Evolutionary conservation across 2,329 filamentous ascomycete species (phyloP).

Genomic region (Penicillium sp.): DNA sequence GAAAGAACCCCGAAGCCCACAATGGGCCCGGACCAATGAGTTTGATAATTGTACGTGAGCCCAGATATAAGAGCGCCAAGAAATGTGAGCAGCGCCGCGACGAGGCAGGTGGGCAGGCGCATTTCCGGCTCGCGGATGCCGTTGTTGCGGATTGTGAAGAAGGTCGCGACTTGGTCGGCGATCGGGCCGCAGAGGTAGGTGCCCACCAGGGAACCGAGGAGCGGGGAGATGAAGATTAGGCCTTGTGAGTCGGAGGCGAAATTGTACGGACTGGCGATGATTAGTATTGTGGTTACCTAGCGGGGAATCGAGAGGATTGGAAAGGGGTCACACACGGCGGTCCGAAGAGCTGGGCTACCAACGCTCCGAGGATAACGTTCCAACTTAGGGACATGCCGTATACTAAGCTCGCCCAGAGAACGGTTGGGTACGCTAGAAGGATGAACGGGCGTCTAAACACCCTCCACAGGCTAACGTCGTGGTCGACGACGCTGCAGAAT

Average conservation of each 20-base stretch:
- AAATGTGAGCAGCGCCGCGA: slow-evolving; percentile 33
- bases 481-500: slow-evolving; percentile 1
- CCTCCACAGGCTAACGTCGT: not conserved
- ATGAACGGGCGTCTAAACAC: slow-evolving; percentile 7
- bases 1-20: slow-evolving; percentile 7
- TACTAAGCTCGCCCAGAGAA: slow-evolving; percentile 6
- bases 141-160: slow-evolving; percentile 42
- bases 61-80: slow-evolving; percentile 2
- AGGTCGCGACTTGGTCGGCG: not conserved
- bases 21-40: slow-evolving; percentile 1
- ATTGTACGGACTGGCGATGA: not conserved
- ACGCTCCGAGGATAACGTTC: slow-evolving; percentile 5
- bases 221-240: slow-evolving; percentile 1
- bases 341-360: slow-evolving; percentile 5
- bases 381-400: slow-evolving; percentile 10
- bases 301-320: no score
- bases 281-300: no score
- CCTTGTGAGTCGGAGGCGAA: slow-evolving; percentile 5
- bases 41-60: not conserved
- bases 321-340: not conserved
- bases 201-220: not conserved
- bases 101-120: slow-evolving; percentile 31
- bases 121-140: slow-evolving; percentile 49
- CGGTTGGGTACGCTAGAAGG: not conserved
- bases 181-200: slow-evolving; percentile 1